These are phyloP conservation scores for Endotrypanum monterogeii DNA, from an alignment of 208 protist species.

Conservation along the genomic window DNA sequence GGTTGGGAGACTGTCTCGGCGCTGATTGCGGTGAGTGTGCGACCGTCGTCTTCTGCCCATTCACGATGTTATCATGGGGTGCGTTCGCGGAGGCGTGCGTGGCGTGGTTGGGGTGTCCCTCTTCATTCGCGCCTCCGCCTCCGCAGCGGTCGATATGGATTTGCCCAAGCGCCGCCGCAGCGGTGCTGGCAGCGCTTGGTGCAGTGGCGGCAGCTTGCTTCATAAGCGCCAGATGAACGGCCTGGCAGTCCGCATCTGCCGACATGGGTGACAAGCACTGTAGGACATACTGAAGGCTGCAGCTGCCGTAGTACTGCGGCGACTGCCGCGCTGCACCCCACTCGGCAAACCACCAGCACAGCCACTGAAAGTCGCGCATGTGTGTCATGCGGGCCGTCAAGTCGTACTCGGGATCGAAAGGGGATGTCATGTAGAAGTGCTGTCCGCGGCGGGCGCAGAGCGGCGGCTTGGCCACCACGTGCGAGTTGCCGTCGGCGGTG, in stretches of 20 bases:
- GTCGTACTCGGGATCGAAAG: slow-evolving; percentile 86
- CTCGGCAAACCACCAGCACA: slow-evolving; percentile 74
- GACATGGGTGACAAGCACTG: slow-evolving; percentile 69
- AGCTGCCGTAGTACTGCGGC: slow-evolving; percentile 38
- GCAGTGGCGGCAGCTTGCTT: slow-evolving; percentile 18
- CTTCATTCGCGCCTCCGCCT: not conserved
- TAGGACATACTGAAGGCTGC: slow-evolving; percentile 62
- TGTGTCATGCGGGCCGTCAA: slow-evolving; percentile 80
- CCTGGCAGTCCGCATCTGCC: slow-evolving; percentile 50
- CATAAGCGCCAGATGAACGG: slow-evolving; percentile 51
- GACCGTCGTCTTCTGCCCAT: not conserved
- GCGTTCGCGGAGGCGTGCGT: not conserved
- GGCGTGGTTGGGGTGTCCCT: not conserved
- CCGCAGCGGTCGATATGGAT: not conserved
- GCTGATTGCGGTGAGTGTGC: not conserved
- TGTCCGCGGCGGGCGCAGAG: slow-evolving; percentile 74
- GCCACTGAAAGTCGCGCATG: slow-evolving; percentile 79
- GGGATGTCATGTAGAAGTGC: slow-evolving; percentile 83
- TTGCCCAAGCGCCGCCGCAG: not conserved
- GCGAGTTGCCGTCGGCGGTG: slow-evolving; percentile 48
- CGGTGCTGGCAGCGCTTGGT: not conserved
- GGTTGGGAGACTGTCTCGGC: not conserved
- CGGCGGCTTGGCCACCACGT: slow-evolving; percentile 69
- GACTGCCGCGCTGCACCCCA: slow-evolving; percentile 39
- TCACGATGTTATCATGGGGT: not conserved